These are phyloP conservation scores for Glaciozyma antarctica DNA, from an alignment of 768 basidiomycete genomes.

Conservation along the genomic window DNA sequence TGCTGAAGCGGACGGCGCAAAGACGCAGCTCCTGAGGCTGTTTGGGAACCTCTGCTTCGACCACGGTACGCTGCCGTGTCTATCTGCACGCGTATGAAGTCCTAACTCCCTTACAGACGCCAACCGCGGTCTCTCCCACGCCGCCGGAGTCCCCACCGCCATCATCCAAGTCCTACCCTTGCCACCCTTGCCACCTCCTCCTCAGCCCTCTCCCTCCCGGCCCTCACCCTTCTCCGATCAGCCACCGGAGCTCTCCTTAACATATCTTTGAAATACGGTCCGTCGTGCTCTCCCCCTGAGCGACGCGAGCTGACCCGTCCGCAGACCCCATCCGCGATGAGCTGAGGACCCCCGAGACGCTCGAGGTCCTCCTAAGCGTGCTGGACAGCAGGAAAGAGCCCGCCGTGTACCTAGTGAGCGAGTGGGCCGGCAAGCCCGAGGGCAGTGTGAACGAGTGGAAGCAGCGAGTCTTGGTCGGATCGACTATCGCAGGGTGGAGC, in stretches of 20 bases:
- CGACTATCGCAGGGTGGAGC: constrained; percentile 15
- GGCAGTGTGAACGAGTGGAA: constrained; percentile 2
- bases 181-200: background rate
- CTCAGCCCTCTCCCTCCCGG: background rate
- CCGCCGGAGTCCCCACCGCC: constrained; percentile 1
- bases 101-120: constrained; percentile 7
- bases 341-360: background rate
- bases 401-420: constrained; percentile 8
- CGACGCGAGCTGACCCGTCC: too few species aligned
- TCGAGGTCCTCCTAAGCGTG: constrained; percentile 14
- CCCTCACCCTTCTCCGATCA: constrained; percentile 16
- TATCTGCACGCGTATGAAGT: too few species aligned
- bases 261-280: constrained; percentile 27
- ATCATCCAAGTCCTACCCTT: background rate
- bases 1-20: background rate
- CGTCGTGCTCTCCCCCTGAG: background rate
- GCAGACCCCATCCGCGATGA: constrained; percentile 25
- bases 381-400: constrained; percentile 9
- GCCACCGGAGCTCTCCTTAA: constrained; percentile 23
- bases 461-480: constrained; percentile 1
- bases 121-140: constrained; percentile 20
- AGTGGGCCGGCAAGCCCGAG: background rate
- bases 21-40: constrained; percentile 19
- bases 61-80: constrained; percentile 11
- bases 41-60: constrained; percentile 30